These are phyloP conservation scores for Pyrenula aspistea DNA, from an alignment of 495 filamentous ascomycete genomes.

Conservation along the genomic window DNA sequence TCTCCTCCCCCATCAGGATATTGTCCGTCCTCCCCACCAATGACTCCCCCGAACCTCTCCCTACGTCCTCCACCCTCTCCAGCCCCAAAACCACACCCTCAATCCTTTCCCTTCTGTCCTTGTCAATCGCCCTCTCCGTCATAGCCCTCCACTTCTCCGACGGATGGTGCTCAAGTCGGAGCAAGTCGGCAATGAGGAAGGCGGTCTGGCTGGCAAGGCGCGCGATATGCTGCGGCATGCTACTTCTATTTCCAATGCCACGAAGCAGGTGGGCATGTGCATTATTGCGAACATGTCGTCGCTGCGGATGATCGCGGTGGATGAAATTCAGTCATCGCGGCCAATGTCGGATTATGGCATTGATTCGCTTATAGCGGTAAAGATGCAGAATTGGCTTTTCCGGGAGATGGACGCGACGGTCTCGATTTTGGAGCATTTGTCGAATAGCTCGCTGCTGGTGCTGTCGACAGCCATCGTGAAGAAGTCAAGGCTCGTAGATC, in stretches of 20 bases:
- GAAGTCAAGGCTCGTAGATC: background rate
- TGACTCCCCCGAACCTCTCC: background rate
- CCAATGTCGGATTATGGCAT: background rate
- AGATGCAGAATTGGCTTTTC: background rate
- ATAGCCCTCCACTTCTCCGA: slow-evolving; percentile 17
- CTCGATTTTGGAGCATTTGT: background rate
- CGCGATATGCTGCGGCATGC: background rate
- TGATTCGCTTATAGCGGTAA: background rate
- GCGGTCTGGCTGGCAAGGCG: background rate
- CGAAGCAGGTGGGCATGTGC: background rate
- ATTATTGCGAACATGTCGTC: background rate
- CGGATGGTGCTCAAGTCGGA: background rate
- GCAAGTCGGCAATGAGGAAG: background rate
- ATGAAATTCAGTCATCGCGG: background rate
- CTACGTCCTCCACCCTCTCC: slow-evolving; percentile 11
- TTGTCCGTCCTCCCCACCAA: background rate
- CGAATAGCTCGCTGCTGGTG: background rate
- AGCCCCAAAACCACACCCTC: slow-evolving; percentile 19
- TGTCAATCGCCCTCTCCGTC: slow-evolving; percentile 16
- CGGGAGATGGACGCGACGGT: background rate
- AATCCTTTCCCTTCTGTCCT: slow-evolving; percentile 16
- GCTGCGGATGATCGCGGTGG: background rate
- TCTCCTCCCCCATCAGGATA: background rate
- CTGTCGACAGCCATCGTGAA: background rate
- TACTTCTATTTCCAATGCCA: background rate